Percentiles rank a stretch among this genome's conserved stretches.
These are phyloP conservation scores for Stylonectria norvegica DNA, from an alignment of 2,329 filamentous ascomycete species.

Conservation along the genomic window DNA sequence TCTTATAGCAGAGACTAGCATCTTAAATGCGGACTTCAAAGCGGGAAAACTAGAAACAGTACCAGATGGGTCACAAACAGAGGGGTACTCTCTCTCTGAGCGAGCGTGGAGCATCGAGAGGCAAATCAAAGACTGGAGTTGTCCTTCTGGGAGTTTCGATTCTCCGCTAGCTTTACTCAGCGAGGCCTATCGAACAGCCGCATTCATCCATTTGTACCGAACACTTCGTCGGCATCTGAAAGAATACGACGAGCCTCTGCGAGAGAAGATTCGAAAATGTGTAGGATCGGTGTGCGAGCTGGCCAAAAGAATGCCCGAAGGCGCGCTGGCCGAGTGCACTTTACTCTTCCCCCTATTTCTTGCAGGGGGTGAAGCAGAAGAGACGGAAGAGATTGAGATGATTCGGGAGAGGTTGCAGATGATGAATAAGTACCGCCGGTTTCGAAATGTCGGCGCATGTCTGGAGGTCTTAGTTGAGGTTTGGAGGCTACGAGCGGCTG, in stretches of 20 bases:
- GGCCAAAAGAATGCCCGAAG: neutral
- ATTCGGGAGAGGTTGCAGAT: neutral
- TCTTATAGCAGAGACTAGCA: conserved; percentile 7
- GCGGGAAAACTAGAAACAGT: neutral
- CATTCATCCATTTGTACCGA: neutral
- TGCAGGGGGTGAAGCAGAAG: neutral
- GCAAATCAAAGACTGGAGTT: neutral
- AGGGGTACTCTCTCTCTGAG: neutral
- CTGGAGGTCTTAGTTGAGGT: conserved; percentile 8
- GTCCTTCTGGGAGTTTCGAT: neutral
- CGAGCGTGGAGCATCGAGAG: neutral
- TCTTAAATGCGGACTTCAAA: conserved; percentile 4
- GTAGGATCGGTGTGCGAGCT: neutral
- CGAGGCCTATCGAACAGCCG: neutral
- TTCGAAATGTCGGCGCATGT: conserved; percentile 6
- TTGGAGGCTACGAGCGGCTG: conserved; percentile 3
- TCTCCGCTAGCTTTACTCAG: neutral
- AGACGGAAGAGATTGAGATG: neutral
- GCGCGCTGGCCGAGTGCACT: neutral
- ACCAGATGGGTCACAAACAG: neutral
- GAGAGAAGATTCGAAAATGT: neutral
- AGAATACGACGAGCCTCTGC: neutral
- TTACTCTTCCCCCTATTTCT: neutral
- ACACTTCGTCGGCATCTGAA: neutral
- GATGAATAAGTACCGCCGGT: conserved; percentile 1